Base-by-base conservation (phyloP, 2,329 filamentous ascomycete genomes). In the Fusarium tricinctum region DNA sequence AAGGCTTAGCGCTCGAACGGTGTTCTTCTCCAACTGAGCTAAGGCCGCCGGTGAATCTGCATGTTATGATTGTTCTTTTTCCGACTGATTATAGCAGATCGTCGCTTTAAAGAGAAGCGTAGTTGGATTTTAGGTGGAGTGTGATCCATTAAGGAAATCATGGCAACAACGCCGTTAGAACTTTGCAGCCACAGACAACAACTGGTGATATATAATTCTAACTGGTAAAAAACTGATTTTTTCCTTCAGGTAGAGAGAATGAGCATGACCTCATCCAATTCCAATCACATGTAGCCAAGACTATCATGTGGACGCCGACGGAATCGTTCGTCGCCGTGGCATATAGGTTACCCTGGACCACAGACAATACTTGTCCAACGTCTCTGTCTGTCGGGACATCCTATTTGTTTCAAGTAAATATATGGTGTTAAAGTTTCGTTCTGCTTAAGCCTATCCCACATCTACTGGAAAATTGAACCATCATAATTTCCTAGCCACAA, bases 71-170 rank as follows among this genome's bases (percentile, higher is more conserved):
- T 39, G 26, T 17, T 63, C 9, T 15, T 23, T 15, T n/a, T 19
- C 20, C 38, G 17, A 19, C n/a, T 8, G 15, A 33, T 35, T 44
- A 54, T 63, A 46, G 50, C 13, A 58, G 49, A 59, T 58, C 35
- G 26, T 68, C 50, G 9, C 20, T 19, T 20, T 23, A 39, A 2
- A 30, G 39, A 17, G 8, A 23, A 28, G 32, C 17, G 39, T 17
- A 40, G n/a, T 33, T 19, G 28, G 26, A 20, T 26, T 48, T n/a
- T 14, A 17, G 13, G 45, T 64, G 46, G 53, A 39, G 39, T 5
- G 19, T 19, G 22, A 17, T 35, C 35, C 30, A 52, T 28, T 40
- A 38, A 17, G 32, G 23, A 20, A 59, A 68, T 52, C 42, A 53
- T 22, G 20, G 15, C 30, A 60, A 51, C 32, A 14, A 30, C 42